Evolutionary conservation across 2,329 filamentous ascomycete species (phyloP), one percentile per base, ranked within the genome.

Genomic region (Tolypocladium capitatum): DNA sequence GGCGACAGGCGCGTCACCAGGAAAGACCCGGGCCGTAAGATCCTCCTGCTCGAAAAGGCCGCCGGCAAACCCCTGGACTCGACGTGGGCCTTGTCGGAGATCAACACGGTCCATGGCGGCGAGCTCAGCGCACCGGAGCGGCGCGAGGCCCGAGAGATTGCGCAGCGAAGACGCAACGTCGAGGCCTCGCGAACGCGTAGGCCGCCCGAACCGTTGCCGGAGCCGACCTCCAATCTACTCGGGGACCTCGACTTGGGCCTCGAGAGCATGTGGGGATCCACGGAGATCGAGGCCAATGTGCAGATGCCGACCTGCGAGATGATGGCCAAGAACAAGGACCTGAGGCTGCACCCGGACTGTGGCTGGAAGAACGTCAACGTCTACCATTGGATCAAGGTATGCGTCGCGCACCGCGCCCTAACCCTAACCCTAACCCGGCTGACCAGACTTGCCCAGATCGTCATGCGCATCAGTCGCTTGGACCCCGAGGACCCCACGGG

Each of bases 341-440:
- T 77, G 34, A 76, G 80, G 50, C 68, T 96, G 50, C 84, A 95
- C 62, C 91, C 91, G 46, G 89, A 95, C 61, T 94, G 88, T 47
- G 94, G 88, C 49, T 95, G 91, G 73, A 85, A 88, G 60, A 94
- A 94, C 53, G 91, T 94, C 46, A 87, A 92, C 58, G 89, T 96
- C 47, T 88, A 87, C 62, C 90, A 96, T 63, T 95, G 89, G 89
- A 94, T 96, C 64, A 95, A 95, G 78, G 87, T 88, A 69, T 18
- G 8, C 13, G 1, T 27, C 16, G 14, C 2, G 5, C 6, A 5
- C 1, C 14, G 1, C 3, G n/a, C n/a, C n/a, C n/a, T n/a, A n/a
- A n/a, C n/a, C n/a, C n/a, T n/a, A n/a, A n/a, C n/a, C n/a, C n/a
- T n/a, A n/a, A n/a, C n/a, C n/a, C n/a, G n/a, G n/a, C n/a, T 58